Percentiles rank a stretch among this genome's conserved stretches.
Evolutionary conservation across 208 protist species (phyloP).

Genomic region (Balamuthia mandrillaris): DNA sequence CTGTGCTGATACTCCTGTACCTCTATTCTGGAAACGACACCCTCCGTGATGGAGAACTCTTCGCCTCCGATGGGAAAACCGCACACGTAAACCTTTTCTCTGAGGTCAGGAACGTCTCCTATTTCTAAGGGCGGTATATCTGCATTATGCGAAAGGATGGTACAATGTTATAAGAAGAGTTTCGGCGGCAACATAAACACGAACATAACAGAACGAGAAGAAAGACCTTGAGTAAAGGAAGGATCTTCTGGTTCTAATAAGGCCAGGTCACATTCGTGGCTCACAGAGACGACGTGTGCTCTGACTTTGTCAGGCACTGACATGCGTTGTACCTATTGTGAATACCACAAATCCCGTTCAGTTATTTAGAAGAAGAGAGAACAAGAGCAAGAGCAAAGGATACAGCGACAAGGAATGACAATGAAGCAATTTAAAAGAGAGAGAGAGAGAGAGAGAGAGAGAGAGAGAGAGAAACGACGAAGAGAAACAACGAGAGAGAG

Average conservation of each 20-base stretch:
- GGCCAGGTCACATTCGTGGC: slow-evolving; percentile 38
- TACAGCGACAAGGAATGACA: too few species aligned
- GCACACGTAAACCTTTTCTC: not conserved
- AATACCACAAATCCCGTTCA: too few species aligned
- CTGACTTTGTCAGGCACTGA: slow-evolving; percentile 7
- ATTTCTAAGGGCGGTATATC: not conserved
- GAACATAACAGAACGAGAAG: not conserved
- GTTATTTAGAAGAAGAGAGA: too few species aligned
- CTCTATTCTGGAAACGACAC: slow-evolving; percentile 39
- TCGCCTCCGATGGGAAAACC: slow-evolving; percentile 38
- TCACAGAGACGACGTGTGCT: not conserved
- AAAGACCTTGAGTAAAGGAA: not conserved
- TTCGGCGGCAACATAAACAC: not conserved
- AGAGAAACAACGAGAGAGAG: too few species aligned
- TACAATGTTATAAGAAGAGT: not conserved
- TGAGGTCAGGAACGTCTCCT: not conserved
- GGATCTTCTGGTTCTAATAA: slow-evolving; percentile 13
- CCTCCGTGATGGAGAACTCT: slow-evolving; percentile 21
- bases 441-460: too few species aligned
- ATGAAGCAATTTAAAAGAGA: too few species aligned
- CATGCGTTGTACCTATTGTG: not conserved
- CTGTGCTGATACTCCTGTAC: slow-evolving; percentile 17
- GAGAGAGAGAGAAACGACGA: too few species aligned
- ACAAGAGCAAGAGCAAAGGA: not conserved
- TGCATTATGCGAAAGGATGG: too few species aligned